These are phyloP conservation scores for Aethionema arabicum DNA, from an alignment of 345 rosid species.

Conservation along the genomic window DNA sequence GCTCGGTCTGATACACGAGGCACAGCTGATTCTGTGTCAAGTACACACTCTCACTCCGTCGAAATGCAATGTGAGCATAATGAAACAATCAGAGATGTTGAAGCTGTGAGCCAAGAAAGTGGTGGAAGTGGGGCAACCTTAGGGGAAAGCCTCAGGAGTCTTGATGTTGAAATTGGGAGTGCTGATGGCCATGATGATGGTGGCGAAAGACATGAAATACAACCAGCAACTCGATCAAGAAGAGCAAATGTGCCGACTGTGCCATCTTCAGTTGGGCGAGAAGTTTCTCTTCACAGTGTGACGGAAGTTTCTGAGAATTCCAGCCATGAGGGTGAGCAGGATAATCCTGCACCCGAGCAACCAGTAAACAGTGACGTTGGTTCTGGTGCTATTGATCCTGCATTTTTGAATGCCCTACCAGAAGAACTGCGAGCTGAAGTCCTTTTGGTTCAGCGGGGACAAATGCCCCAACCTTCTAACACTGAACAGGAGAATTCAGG, in stretches of 20 bases:
- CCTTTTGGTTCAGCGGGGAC: slow-evolving; percentile 88
- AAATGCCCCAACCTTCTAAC: slow-evolving; percentile 70
- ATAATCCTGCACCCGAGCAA: slow-evolving; percentile 61
- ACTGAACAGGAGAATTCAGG: slow-evolving; percentile 67
- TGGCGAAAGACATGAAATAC: slow-evolving; percentile 85
- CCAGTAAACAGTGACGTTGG: slow-evolving; percentile 55
- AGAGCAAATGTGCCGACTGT: slow-evolving; percentile 61
- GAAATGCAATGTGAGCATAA: slow-evolving; percentile 93
- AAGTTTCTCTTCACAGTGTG: slow-evolving; percentile 79
- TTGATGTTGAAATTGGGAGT: slow-evolving; percentile 98
- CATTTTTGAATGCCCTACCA: slow-evolving; percentile 96
- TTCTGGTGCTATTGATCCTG: slow-evolving; percentile 90
- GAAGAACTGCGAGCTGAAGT: slow-evolving; percentile 98
- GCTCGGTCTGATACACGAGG: slow-evolving; percentile 47
- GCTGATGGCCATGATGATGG: slow-evolving; percentile 99
- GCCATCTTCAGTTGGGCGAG: slow-evolving; percentile 59
- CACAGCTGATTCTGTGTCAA: slow-evolving; percentile 48
- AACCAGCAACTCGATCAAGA: slow-evolving; percentile 57
- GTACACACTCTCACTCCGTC: slow-evolving; percentile 53
- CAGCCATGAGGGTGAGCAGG: slow-evolving; percentile 82
- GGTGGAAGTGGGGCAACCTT: slow-evolving; percentile 94
- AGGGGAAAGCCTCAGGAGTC: slow-evolving; percentile 94
- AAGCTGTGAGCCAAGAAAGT: slow-evolving; percentile 98
- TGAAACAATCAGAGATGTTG: slow-evolving; percentile 82
- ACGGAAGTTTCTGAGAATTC: slow-evolving; percentile 94